phyloP scores from a whole-genome alignment of 108 stramenopile species.

The Cyclotella baltica region DNA sequence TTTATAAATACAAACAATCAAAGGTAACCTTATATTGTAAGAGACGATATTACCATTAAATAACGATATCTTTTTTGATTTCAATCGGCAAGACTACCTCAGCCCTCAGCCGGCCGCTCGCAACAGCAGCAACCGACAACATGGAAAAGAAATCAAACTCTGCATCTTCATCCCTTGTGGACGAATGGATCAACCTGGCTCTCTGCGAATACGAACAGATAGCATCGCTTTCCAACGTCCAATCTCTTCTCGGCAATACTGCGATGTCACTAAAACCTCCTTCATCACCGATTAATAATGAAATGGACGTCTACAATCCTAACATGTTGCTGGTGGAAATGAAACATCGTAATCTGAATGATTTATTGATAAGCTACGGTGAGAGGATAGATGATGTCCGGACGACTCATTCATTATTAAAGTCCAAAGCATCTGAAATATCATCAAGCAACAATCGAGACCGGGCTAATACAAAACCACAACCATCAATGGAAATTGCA shows the following conservation, averaged over 20 bases:
- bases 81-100: no score
- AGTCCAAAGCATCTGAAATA: constrained; percentile 11
- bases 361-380: constrained; percentile 23
- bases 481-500: constrained; percentile 26
- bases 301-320: neutral
- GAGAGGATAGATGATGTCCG: constrained; percentile 43
- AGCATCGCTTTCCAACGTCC: constrained; percentile 42
- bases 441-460: neutral
- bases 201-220: constrained; percentile 50
- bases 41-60: no score
- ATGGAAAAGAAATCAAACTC: no score
- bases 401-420: constrained; percentile 38
- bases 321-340: constrained; percentile 8
- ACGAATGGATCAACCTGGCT: constrained; percentile 43
- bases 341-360: constrained; percentile 17
- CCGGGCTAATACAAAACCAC: neutral
- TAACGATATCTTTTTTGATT: no score
- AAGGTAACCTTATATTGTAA: no score
- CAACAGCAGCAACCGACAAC: no score
- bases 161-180: neutral
- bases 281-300: neutral
- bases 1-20: no score
- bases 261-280: constrained; percentile 7
- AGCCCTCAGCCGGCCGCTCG: no score
- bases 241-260: constrained; percentile 37